phyloP scores from a whole-genome alignment of 2,329 filamentous ascomycete genomes.

The Hyphodiscus sp. region DNA sequence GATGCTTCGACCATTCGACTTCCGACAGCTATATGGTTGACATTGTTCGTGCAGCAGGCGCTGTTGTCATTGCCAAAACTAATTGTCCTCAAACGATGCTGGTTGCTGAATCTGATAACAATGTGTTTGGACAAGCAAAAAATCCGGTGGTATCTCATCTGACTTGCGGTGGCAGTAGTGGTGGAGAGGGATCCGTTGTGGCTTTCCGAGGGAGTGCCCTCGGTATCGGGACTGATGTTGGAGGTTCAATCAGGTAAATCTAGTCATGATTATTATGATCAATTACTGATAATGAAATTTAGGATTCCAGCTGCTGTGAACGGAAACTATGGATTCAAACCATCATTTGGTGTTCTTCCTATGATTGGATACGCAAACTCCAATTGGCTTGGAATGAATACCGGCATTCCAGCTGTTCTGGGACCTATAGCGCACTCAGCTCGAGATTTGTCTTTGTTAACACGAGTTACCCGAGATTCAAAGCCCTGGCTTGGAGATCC shows the following conservation, averaged over 20 bases:
- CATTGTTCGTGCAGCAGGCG: slow-evolving; percentile 10
- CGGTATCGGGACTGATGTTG: slow-evolving; percentile 10
- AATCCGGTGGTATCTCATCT: slow-evolving; percentile 30
- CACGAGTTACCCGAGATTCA: slow-evolving; percentile 66
- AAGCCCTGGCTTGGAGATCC: slow-evolving; percentile 61
- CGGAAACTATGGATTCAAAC: background rate
- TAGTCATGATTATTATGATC: background rate
- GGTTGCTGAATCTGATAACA: slow-evolving; percentile 29
- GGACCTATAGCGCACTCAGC: slow-evolving; percentile 83
- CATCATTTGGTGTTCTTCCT: background rate
- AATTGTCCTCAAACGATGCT: background rate
- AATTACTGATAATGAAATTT: background rate
- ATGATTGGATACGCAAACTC: background rate
- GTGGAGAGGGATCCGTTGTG: slow-evolving; percentile 7
- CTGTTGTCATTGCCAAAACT: background rate
- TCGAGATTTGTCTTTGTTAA: slow-evolving; percentile 76
- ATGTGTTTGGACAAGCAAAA: slow-evolving; percentile 35
- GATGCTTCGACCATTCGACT: too few species aligned
- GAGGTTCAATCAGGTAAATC: too few species aligned
- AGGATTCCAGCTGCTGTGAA: background rate
- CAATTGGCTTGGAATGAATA: slow-evolving; percentile 46
- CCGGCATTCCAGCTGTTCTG: slow-evolving; percentile 79
- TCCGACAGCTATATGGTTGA: background rate
- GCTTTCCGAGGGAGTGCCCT: slow-evolving; percentile 6
- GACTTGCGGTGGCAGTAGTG: slow-evolving; percentile 26